A percentile compares a stretch with the other conserved stretches of the same genome.
Evolutionary conservation across 179 eudicot genomes (phyloP).

Genomic region (Gypsophila paniculata): DNA sequence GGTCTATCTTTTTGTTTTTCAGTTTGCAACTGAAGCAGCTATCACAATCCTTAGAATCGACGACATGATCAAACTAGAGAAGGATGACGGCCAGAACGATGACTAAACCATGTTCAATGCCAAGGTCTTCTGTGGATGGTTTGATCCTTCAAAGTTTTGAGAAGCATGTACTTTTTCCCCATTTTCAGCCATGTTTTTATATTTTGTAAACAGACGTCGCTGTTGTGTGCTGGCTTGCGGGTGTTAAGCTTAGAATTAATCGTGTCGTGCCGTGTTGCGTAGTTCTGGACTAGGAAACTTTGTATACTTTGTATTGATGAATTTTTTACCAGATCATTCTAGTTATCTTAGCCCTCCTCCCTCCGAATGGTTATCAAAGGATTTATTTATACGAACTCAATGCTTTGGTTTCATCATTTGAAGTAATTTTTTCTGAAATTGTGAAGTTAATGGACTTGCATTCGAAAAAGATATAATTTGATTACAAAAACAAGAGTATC

Average conservation of each 20-base stretch:
- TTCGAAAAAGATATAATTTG: too few species aligned
- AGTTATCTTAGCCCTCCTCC: too few species aligned
- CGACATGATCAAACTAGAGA: slow-evolving; percentile 88
- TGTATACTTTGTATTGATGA: slow-evolving; percentile 2
- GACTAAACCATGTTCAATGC: slow-evolving; percentile 22
- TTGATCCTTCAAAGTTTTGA: slow-evolving; percentile 18
- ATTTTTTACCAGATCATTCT: not conserved
- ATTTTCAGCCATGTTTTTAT: not conserved
- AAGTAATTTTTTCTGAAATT: too few species aligned
- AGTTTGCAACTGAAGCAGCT: slow-evolving; percentile 99
- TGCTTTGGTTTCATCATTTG: too few species aligned
- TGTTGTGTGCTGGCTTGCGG: not conserved
- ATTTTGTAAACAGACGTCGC: not conserved
- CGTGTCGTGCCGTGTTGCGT: not conserved
- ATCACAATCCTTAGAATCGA: slow-evolving; percentile 90
- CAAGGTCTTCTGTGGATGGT: not conserved
- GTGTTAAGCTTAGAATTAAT: slow-evolving; percentile 11
- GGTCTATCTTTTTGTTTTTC: slow-evolving; percentile 18
- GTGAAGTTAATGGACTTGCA: too few species aligned
- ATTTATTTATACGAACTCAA: too few species aligned
- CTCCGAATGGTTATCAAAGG: too few species aligned
- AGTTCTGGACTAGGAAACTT: not conserved
- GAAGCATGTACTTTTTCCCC: not conserved
- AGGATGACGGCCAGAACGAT: slow-evolving; percentile 78
- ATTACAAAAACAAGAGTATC: too few species aligned